Evolutionary conservation across 2,329 filamentous ascomycete species (phyloP), one percentile per base, ranked within the genome.

Genomic region (Aspergillus terreus): DNA sequence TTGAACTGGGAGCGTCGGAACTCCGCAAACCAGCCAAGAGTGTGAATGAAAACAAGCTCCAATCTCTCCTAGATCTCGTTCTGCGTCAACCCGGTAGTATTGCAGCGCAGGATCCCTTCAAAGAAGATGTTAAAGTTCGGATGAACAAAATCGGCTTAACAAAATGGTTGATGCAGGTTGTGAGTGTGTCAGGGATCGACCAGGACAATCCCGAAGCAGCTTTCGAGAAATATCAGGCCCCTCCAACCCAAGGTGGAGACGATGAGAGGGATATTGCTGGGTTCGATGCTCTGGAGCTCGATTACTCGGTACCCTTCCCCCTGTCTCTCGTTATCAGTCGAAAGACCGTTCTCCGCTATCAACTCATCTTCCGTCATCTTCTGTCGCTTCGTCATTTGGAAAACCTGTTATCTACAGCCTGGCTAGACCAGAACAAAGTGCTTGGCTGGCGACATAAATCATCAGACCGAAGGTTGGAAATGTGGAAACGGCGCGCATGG

Each of bases 291-390:
- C 78, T 99, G 19, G 92, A 96, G 62, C 85, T 99, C 30, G 92
- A 99, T 73, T 97, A 96, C 66, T 82, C 85, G 0, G 91, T 99
- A 23, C 94, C 94, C 0, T 99, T 99, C 64, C 94, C 94, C 3
- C 83, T 99, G 3, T 96, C 92, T 0, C 82, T 99, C 3, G 94
- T 99, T 46, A 92, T 99, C 63, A 95, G 90, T 67, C 85, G 94
- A 59, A 96, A 96, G 69, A 99, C 94, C 0, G 83, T 99, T n/a
- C 92, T 94, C 71, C 85, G 94, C 47, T 99, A 99, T 67, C 94
- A 99, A 71, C 84, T 95, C 1, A 82, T 99, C 17, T 99, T 99
- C 73, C 89, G 94, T 32, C 96, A 97, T 68, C 82, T 97, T 3
- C 78, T 97, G 5, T 95, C 90, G 15, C 76, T 99, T 42, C 88